Percentiles rank a stretch among this genome's conserved stretches.
Evolutionary conservation across 1,139 yeast genomes (phyloP).

Genomic region (Pichia sp.): DNA sequence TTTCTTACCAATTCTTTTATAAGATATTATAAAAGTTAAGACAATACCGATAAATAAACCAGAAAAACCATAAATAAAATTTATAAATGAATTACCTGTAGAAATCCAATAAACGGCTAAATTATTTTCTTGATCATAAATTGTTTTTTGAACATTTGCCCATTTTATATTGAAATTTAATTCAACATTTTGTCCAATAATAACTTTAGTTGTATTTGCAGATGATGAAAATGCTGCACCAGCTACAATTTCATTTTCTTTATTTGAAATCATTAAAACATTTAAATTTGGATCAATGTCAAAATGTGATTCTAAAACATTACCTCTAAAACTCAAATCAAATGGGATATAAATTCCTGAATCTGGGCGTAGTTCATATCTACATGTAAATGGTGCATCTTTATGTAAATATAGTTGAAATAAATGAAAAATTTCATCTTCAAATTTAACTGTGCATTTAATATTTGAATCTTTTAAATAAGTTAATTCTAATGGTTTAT

Average conservation of each 20-base stretch:
- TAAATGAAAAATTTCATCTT: slow-evolving; percentile 65
- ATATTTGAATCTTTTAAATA: slow-evolving; percentile 50
- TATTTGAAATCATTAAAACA: slow-evolving; percentile 38
- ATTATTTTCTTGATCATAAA: slow-evolving; percentile 1
- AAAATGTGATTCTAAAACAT: slow-evolving; percentile 60
- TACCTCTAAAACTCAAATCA: slow-evolving; percentile 62
- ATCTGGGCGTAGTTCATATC: slow-evolving; percentile 47
- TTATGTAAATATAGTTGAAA: slow-evolving; percentile 73
- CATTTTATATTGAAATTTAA: slow-evolving; percentile 56
- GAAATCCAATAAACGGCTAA: slow-evolving; percentile 11
- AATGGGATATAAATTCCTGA: slow-evolving; percentile 56
- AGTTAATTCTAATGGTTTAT: slow-evolving; percentile 46
- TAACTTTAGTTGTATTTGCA: slow-evolving; percentile 51
- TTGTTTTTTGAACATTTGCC: slow-evolving; percentile 30
- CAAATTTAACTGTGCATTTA: slow-evolving; percentile 56
- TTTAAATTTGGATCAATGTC: slow-evolving; percentile 61
- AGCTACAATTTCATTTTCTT: slow-evolving; percentile 36
- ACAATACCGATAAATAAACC: slow-evolving; percentile 12
- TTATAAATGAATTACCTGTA: slow-evolving; percentile 1
- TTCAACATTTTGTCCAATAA: slow-evolving; percentile 60
- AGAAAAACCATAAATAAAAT: slow-evolving; percentile 7
- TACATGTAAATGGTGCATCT: slow-evolving; percentile 70
- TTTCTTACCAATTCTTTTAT: slow-evolving; percentile 17
- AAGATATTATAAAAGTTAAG: slow-evolving; percentile 12
- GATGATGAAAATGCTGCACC: slow-evolving; percentile 62